Conservation (phyloP, 176 grass and related monocot species). For the Bromus sterilis region DNA sequence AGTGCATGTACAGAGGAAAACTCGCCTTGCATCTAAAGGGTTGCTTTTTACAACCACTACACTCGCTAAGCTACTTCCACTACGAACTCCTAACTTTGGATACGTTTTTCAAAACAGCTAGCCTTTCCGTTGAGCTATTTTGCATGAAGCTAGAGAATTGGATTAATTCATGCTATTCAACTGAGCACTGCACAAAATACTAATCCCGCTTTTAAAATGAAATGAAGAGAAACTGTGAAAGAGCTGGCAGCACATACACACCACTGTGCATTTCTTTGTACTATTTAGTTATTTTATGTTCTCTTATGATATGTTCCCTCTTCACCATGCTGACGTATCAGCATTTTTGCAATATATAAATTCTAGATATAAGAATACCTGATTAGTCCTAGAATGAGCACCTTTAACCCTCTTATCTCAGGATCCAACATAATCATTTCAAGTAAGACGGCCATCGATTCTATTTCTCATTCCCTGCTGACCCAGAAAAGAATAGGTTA, state of each 20-base stretch:
- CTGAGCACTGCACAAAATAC: not conserved
- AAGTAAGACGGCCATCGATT: no score
- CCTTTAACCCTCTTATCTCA: constrained; percentile 52
- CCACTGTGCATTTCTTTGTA: not conserved
- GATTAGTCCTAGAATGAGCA: constrained; percentile 74
- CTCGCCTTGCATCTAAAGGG: constrained; percentile 44
- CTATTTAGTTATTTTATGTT: not conserved
- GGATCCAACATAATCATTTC: constrained; percentile 77
- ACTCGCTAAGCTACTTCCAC: constrained; percentile 66
- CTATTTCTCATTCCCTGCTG: no score
- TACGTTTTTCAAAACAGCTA: constrained; percentile 62
- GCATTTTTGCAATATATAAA: not conserved
- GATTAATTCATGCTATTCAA: not conserved
- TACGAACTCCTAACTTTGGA: constrained; percentile 44
- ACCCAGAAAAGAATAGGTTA: no score
- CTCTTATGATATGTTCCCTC: not conserved
- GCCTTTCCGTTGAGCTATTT: constrained; percentile 61
- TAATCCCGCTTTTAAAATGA: not conserved
- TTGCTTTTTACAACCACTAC: constrained; percentile 53
- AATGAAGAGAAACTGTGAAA: not conserved
- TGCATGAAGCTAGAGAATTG: constrained; percentile 6
- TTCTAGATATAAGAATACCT: constrained; percentile 29
- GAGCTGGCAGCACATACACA: not conserved
- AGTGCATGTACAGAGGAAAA: constrained; percentile 44
- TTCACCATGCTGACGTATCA: not conserved